Conservation (phyloP, 2,329 filamentous ascomycete genomes). For the Aspergillus vadensis region DNA sequence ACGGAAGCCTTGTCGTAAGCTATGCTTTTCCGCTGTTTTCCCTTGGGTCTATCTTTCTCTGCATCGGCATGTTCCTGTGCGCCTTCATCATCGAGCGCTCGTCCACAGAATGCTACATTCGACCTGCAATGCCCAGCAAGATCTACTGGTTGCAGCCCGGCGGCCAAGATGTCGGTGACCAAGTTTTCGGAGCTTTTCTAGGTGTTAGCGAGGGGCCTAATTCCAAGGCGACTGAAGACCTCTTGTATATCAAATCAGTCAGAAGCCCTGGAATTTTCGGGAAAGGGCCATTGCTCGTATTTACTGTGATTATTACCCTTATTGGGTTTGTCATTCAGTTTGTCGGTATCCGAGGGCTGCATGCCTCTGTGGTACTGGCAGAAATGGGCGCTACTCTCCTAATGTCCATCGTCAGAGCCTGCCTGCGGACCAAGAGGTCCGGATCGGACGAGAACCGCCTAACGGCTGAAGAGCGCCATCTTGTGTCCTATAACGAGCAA, state of each 20-base stretch:
- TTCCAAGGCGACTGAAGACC: constrained; percentile 16
- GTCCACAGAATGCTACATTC: constrained; percentile 30
- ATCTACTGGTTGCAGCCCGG: constrained; percentile 45
- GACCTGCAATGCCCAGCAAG: constrained; percentile 29
- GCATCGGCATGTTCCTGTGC: constrained; percentile 38
- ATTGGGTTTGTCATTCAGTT: constrained; percentile 44
- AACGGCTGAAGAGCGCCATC: constrained; percentile 18
- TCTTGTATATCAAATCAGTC: constrained; percentile 34
- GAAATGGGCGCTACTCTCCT: constrained; percentile 39
- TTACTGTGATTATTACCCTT: constrained; percentile 30
- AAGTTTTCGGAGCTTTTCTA: constrained; percentile 42
- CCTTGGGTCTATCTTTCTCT: constrained; percentile 35
- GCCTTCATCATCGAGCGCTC: constrained; percentile 38
- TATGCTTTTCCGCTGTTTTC: constrained; percentile 41
- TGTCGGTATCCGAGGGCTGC: constrained; percentile 40
- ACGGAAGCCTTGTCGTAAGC: constrained; percentile 25
- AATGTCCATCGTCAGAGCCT: constrained; percentile 41
- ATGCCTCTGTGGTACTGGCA: constrained; percentile 39
- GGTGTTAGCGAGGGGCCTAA: constrained; percentile 27
- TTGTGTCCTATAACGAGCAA: constrained; percentile 30
- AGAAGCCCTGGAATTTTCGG: constrained; percentile 18
- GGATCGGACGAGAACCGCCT: constrained; percentile 32
- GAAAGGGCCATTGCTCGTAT: constrained; percentile 22
- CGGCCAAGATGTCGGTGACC: constrained; percentile 40
- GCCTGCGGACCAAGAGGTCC: constrained; percentile 37